Evolutionary conservation across 2,329 filamentous ascomycete genomes (phyloP).

Genomic region (Phialemonium atrogriseum): DNA sequence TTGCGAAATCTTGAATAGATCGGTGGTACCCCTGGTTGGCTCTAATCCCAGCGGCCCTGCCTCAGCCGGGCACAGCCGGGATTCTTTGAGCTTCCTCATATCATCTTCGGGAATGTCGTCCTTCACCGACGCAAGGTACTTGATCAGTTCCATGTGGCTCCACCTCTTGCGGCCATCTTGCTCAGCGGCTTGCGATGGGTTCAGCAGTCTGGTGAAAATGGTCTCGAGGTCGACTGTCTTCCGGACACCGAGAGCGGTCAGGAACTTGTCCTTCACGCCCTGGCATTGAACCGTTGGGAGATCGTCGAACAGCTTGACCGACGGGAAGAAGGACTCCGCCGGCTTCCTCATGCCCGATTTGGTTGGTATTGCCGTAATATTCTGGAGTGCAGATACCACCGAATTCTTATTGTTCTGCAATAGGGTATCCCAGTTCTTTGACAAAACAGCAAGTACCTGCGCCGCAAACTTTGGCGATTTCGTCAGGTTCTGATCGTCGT

Average conservation of each 20-base stretch:
- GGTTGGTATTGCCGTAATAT: constrained; percentile 75
- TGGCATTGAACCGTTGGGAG: constrained; percentile 73
- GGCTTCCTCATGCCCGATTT: constrained; percentile 85
- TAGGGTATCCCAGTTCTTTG: constrained; percentile 84
- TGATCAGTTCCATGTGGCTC: constrained; percentile 92
- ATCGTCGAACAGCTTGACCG: constrained; percentile 93
- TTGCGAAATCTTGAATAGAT: constrained; percentile 65
- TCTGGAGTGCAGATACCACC: constrained; percentile 55
- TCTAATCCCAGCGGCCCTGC: constrained; percentile 48
- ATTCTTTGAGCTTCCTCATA: constrained; percentile 66
- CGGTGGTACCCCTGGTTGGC: constrained; percentile 38
- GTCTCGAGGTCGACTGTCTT: constrained; percentile 94
- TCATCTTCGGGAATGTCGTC: constrained; percentile 82
- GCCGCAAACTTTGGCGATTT: constrained; percentile 65
- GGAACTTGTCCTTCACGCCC: constrained; percentile 83
- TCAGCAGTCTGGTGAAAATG: constrained; percentile 80
- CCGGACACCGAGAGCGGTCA: constrained; percentile 75
- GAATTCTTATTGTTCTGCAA: constrained; percentile 56
- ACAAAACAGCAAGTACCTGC: constrained; percentile 69
- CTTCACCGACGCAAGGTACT: constrained; percentile 83
- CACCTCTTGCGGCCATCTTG: constrained; percentile 54
- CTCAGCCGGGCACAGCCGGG: constrained; percentile 77
- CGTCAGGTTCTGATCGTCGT: constrained; percentile 61
- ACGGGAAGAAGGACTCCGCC: constrained; percentile 79
- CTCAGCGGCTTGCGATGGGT: constrained; percentile 41